Evolutionary conservation across 116 monocot genomes (phyloP).

Genomic region (Iris pallida): DNA sequence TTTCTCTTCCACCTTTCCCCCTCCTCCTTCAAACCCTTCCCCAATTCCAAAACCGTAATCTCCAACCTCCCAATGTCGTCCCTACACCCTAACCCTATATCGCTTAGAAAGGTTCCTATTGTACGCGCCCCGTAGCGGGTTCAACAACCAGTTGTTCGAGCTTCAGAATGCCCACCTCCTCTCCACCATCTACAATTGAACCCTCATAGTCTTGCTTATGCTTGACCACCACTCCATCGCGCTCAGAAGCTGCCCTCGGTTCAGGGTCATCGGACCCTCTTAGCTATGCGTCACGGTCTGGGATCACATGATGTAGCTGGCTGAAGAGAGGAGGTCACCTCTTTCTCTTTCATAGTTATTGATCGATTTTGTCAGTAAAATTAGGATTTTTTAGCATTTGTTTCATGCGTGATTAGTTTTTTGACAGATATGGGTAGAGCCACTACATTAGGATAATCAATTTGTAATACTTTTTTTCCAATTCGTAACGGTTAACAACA

Average conservation of each 20-base stretch:
- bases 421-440: too few species aligned
- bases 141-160: slow-evolving; percentile 93
- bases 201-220: slow-evolving; percentile 72
- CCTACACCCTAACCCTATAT: background rate
- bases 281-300: slow-evolving; percentile 54
- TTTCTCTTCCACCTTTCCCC: slow-evolving; percentile 15
- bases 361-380: too few species aligned
- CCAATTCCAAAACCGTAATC: slow-evolving; percentile 2
- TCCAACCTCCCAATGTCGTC: background rate
- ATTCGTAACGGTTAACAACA: too few species aligned
- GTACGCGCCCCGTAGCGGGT: slow-evolving; percentile 98
- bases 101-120: slow-evolving; percentile 51
- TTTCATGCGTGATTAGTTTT: too few species aligned
- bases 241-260: slow-evolving; percentile 95
- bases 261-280: slow-evolving; percentile 52
- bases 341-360: background rate
- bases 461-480: too few species aligned
- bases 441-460: too few species aligned
- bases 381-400: too few species aligned
- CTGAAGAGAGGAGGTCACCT: slow-evolving; percentile 51
- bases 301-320: slow-evolving; percentile 72
- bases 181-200: slow-evolving; percentile 75
- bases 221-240: slow-evolving; percentile 94
- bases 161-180: slow-evolving; percentile 67
- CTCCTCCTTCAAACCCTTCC: slow-evolving; percentile 16